Percentiles rank a stretch among this genome's conserved stretches.
These are phyloP conservation scores for Rhodotorula sphaerocarpa DNA, from an alignment of 768 basidiomycete genomes.

Conservation along the genomic window DNA sequence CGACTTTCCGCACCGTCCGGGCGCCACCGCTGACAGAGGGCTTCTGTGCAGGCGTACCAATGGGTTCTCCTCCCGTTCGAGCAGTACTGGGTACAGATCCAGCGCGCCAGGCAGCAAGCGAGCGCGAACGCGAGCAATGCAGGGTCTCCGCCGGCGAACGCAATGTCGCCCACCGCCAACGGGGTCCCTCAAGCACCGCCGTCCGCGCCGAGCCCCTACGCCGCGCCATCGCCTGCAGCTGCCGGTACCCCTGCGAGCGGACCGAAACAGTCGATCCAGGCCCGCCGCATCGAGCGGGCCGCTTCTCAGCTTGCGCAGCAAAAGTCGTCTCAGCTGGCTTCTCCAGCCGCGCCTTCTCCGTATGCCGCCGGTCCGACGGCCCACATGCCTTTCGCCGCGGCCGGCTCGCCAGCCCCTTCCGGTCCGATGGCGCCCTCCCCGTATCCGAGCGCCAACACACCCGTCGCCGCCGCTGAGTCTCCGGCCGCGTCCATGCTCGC, in stretches of 20 bases:
- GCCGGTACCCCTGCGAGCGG: background rate
- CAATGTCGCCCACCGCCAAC: background rate
- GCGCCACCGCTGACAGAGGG: too few species aligned
- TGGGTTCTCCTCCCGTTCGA: conserved; percentile 20
- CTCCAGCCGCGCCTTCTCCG: too few species aligned
- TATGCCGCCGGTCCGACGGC: too few species aligned
- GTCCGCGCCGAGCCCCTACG: background rate
- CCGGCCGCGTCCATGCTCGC: too few species aligned
- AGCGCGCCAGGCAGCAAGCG: conserved; percentile 4
- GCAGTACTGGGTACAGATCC: conserved; percentile 4
- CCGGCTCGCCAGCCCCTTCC: too few species aligned
- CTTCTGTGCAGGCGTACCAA: conserved; percentile 17
- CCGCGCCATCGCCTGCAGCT: background rate
- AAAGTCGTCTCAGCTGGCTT: background rate
- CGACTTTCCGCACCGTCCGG: too few species aligned
- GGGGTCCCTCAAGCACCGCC: background rate
- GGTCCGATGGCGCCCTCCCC: too few species aligned
- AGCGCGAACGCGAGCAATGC: background rate
- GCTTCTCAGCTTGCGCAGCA: background rate
- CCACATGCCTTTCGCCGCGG: too few species aligned
- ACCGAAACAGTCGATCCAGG: background rate
- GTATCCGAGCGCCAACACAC: too few species aligned
- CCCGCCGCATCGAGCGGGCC: background rate
- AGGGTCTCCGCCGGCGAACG: background rate
- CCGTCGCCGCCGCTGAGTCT: too few species aligned